Base-by-base conservation (phyloP, 371 early-diverging fungal species). In the Sporodiniella umbellata region DNA sequence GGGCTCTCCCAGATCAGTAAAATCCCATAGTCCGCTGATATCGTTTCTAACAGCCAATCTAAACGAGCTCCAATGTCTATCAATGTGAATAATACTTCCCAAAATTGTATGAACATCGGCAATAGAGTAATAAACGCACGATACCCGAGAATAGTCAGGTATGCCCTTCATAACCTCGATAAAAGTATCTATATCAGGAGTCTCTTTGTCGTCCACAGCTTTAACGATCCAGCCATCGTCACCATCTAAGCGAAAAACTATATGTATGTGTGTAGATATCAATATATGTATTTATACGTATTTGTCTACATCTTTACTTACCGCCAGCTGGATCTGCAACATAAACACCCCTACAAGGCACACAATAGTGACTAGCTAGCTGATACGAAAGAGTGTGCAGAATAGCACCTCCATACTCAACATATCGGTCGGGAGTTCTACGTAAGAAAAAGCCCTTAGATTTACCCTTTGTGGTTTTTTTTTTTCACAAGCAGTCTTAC, bases 361-460 rank as follows among this genome's bases (percentile, higher is more conserved):
- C 81, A 35, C 80, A 80, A 56, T 86, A 92, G 10, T 82, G 76
- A 45, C 88, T 72, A 0, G 95, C 95, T 18, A 94, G 74, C 70
- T 94, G 94, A 62, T 92, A 96, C 17, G 90, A 89, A 2, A 95
- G 72, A 54, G 92, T 83, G 62, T 95, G 89, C 42, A 95, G 72
- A 40, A 83, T 86, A 6, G 85, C 84, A 21, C 96, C 98, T 48
- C 97, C 96, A 30, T 94, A 75, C 64, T 95, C 92, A 10, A 96
- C 79, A 60, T 80, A 87, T 14, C 83, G 72, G 67, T 84, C 77
- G 4, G 93, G 92, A 10, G 92, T 89, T 47, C 77, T 76, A 38
- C 44, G 10, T 28, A 28, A n/a, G n/a, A n/a, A n/a, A n/a, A n/a
- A n/a, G n/a, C n/a, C n/a, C n/a, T n/a, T 7, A n/a, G 5, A 33